Evolutionary conservation across 2,329 filamentous ascomycete species (phyloP), one percentile per base, ranked within the genome.

Genomic region (Ophiostoma quercus): DNA sequence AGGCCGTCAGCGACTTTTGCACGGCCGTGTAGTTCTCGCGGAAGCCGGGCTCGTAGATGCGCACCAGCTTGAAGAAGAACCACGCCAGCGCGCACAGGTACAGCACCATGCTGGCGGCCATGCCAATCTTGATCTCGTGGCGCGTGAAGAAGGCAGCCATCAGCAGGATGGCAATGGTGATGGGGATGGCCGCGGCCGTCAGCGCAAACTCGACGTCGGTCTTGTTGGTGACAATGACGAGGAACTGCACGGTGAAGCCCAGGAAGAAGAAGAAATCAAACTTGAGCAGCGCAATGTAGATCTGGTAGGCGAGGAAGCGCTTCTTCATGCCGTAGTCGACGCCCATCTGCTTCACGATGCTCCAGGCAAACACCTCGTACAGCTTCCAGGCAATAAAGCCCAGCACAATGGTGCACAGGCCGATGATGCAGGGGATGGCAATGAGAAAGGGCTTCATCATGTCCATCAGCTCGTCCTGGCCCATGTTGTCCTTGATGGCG

Each of bases 251-350:
- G 7, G 95, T 98, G 79, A 99, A 99, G 69, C 94, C 95, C 67
- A 99, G 88, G 85, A 99, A 99, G 84, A 99, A 98, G 88, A 99
- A 99, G 81, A 99, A 98, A 81, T 99, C 95, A 79, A 99, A 99
- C 80, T 99, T 99, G 74, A 99, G 86, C 12, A 99, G 86, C 51
- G 95, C 92, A 76, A 99, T 97, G 80, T 97, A 99, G 79, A 99
- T 94, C 94, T 99, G 95, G 79, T 96, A 99, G 72, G 94, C 92
- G 71, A 99, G 85, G 82, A 96, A 99, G 73, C 95, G 89, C 81
- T 94, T 90, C 85, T 97, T 98, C 90, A 99, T 92, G 76, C 93
- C 89, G 77, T 97, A 87, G 82, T 99, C 95, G 68, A 95, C 95
- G 77, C 94, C 96, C 78, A 99, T 99, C 79, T 96, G 94, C 84